Base-by-base conservation (phyloP, 192 early-diverging fungal genomes). In the Fimicolochytrium jonesii region DNA sequence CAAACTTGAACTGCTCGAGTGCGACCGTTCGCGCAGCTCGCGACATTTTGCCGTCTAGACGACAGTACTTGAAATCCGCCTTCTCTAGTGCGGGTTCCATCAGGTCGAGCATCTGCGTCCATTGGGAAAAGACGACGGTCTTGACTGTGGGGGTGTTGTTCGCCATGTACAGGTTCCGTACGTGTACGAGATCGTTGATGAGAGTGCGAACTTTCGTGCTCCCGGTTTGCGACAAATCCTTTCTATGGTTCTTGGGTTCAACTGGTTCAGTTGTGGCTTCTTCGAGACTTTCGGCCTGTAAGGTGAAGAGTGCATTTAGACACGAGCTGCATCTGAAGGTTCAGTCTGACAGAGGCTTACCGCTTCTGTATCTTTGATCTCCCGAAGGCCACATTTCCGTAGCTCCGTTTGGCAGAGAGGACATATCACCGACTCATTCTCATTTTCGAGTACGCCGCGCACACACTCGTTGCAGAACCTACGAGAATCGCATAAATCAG, bases 81-180 rank as follows among this genome's bases (percentile, higher is more conserved):
- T 68, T 44, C n/a, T 15, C 20, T 22, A 75, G 57, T 23, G 67
- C 41, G 15, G 42, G 46, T 50, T 68, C 64, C 7, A 68, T 33
- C 17, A 81, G 62, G 28, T 76, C 69, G 23, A 83, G 72, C 59
- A 74, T 69, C 5, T 72, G 72, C 1, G 92, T 95, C 77, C 90
- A 98, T 68, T 98, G 95, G 18, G 93, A 95, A 66, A 97, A 98
- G 0, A 98, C 86, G 3, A 98, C 90, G 20, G 83, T 86, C 67
- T 95, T 94, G 22, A 76, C 65, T n/a, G n/a, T n/a, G 1, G 39
- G 53, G 3, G 58, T 39, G 18, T 26, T 54, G 49, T 3, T 63
- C 42, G 31, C 42, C 10, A 43, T 60, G 30, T 18, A 48, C 9
- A n/a, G 23, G 18, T 50, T 79, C 18, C 53, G 53, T 2, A 55